Evolutionary conservation across 2,329 filamentous ascomycete genomes (phyloP).

Genomic region (Monosporascus ibericus): DNA sequence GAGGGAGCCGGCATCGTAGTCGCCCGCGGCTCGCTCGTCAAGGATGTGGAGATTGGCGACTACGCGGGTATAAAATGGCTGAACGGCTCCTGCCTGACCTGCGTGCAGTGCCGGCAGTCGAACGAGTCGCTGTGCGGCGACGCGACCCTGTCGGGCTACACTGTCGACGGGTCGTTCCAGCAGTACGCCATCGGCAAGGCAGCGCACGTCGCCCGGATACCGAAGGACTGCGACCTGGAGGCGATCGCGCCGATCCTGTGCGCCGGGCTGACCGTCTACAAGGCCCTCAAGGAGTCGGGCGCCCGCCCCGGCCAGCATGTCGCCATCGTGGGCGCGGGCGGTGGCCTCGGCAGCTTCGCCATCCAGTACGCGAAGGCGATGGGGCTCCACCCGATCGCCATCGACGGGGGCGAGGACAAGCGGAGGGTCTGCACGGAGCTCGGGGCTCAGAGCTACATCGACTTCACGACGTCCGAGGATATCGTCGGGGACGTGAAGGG

Average conservation of each 20-base stretch:
- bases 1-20: conserved; percentile 80
- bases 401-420: conserved; percentile 82
- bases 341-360: conserved; percentile 69
- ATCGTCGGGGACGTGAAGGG: conserved; percentile 79
- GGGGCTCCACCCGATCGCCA: conserved; percentile 74
- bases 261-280: conserved; percentile 84
- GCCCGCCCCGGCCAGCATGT: conserved; percentile 69
- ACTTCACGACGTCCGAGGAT: conserved; percentile 72
- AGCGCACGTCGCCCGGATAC: conserved; percentile 75
- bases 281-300: conserved; percentile 80
- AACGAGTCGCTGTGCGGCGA: conserved; percentile 80
- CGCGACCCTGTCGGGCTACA: conserved; percentile 78
- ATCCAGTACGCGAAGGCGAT: conserved; percentile 88
- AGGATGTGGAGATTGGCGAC: conserved; percentile 75
- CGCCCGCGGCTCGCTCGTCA: conserved; percentile 68
- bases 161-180: conserved; percentile 89
- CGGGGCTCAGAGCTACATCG: conserved; percentile 68
- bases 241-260: conserved; percentile 75
- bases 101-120: conserved; percentile 72
- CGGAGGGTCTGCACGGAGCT: conserved; percentile 61
- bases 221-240: conserved; percentile 70
- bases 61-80: conserved; percentile 90
- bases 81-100: conserved; percentile 78
- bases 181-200: conserved; percentile 87
- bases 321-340: conserved; percentile 80